Evolutionary conservation across 257 asterid genomes (phyloP).

Genomic region (Scutellaria galericulata): DNA sequence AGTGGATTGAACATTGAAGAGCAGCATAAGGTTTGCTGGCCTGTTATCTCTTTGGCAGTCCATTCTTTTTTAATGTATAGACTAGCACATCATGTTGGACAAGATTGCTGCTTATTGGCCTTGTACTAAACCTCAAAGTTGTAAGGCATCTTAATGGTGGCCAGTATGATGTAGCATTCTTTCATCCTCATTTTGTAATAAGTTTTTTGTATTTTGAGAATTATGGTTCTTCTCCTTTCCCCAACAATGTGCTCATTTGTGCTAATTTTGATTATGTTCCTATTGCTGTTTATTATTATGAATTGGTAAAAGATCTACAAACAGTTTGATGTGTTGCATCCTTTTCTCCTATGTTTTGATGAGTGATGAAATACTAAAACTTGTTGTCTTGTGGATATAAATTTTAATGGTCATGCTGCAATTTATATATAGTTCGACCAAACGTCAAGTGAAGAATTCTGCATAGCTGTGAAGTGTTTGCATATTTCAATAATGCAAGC

Average conservation of each 20-base stretch:
- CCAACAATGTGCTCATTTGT: background rate
- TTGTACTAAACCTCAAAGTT: background rate
- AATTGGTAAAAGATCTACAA: slow-evolving; percentile 23
- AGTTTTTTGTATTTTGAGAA: background rate
- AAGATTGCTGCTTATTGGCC: slow-evolving; percentile 16
- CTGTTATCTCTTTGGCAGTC: background rate
- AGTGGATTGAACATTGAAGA: background rate
- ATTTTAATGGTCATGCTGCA: background rate
- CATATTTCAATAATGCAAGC: slow-evolving; percentile 31
- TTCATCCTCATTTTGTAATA: background rate
- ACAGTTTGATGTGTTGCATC: background rate
- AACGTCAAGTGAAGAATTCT: slow-evolving; percentile 31
- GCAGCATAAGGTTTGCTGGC: background rate
- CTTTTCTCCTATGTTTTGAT: background rate
- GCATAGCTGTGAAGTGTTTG: slow-evolving; percentile 25
- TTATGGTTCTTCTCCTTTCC: background rate
- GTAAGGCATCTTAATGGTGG: background rate
- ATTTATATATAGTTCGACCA: slow-evolving; percentile 25
- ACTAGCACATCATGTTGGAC: slow-evolving; percentile 1
- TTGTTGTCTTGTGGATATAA: slow-evolving; percentile 7
- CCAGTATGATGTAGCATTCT: background rate
- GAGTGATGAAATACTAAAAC: slow-evolving; percentile 16
- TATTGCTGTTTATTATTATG: background rate
- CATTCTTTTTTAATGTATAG: background rate
- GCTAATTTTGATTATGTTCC: background rate